Evolutionary conservation across 1,284 basidiomycete species (phyloP).

Genomic region (Cryptococcus jaspeensis): DNA sequence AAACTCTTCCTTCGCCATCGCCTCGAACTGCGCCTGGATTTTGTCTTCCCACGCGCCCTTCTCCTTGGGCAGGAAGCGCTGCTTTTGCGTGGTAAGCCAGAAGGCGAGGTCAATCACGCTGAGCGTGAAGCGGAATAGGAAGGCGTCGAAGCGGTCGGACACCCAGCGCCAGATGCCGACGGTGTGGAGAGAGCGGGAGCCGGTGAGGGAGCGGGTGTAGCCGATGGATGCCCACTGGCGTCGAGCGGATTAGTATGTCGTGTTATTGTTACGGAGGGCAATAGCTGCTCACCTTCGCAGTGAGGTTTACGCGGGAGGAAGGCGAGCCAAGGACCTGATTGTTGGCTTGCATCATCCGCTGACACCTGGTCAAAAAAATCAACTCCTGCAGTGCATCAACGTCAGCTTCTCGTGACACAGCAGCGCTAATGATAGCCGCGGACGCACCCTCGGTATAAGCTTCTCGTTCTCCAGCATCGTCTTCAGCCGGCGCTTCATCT

Average conservation of each 20-base stretch:
- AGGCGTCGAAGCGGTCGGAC: slow-evolving; percentile 42
- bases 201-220: slow-evolving; percentile 57
- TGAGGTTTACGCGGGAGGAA: slow-evolving; percentile 82
- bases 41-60: slow-evolving; percentile 49
- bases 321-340: slow-evolving; percentile 72
- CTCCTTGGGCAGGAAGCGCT: slow-evolving; percentile 45
- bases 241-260: neutral
- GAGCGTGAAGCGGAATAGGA: slow-evolving; percentile 52
- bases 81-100: slow-evolving; percentile 43
- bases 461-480: slow-evolving; percentile 56
- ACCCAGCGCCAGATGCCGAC: slow-evolving; percentile 49
- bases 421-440: neutral
- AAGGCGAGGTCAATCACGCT: slow-evolving; percentile 53
- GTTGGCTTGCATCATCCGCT: slow-evolving; percentile 62
- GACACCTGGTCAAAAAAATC: slow-evolving; percentile 77
- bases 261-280: neutral
- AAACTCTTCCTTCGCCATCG: slow-evolving; percentile 55
- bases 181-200: slow-evolving; percentile 50
- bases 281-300: slow-evolving; percentile 58
- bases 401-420: neutral
- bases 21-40: slow-evolving; percentile 48
- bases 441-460: slow-evolving; percentile 52
- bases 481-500: slow-evolving; percentile 54
- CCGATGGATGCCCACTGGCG: slow-evolving; percentile 52
- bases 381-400: slow-evolving; percentile 64